A percentile compares a stretch with the other conserved stretches of the same genome.
phyloP scores from a whole-genome alignment of 257 asterid genomes.

The Solanum chiquidenum region DNA sequence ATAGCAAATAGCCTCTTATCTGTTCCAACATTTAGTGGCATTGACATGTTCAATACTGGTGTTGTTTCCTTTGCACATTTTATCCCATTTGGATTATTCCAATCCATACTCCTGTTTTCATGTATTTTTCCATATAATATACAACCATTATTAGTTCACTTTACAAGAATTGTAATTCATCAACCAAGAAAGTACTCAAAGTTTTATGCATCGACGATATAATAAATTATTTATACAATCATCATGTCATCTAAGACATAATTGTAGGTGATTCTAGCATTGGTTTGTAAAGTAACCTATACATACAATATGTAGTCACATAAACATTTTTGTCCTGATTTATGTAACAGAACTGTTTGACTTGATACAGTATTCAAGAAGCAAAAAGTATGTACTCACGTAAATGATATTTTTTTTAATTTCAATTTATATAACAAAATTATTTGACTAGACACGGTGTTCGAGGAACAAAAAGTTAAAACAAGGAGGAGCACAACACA shows the following conservation, averaged over 20 bases:
- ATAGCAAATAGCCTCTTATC: slow-evolving; percentile 30
- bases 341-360: too few relatives aligned
- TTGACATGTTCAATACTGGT: slow-evolving; percentile 53
- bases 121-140: background rate
- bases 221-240: background rate
- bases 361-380: too few relatives aligned
- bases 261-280: background rate
- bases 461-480: background rate
- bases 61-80: slow-evolving; percentile 59
- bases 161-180: background rate
- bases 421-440: too few relatives aligned
- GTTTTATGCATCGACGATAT: background rate
- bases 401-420: too few relatives aligned
- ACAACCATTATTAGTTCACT: background rate
- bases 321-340: too few relatives aligned
- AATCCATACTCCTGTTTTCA: slow-evolving; percentile 59
- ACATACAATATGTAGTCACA: accelerated
- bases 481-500: background rate
- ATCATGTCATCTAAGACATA: background rate
- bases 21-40: slow-evolving; percentile 55
- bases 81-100: slow-evolving; percentile 63
- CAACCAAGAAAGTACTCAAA: background rate
- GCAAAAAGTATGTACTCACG: too few relatives aligned
- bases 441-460: background rate
- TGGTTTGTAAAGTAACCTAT: background rate